Base-by-base conservation (phyloP, 257 asterid species). In the Plantago ovata region DNA sequence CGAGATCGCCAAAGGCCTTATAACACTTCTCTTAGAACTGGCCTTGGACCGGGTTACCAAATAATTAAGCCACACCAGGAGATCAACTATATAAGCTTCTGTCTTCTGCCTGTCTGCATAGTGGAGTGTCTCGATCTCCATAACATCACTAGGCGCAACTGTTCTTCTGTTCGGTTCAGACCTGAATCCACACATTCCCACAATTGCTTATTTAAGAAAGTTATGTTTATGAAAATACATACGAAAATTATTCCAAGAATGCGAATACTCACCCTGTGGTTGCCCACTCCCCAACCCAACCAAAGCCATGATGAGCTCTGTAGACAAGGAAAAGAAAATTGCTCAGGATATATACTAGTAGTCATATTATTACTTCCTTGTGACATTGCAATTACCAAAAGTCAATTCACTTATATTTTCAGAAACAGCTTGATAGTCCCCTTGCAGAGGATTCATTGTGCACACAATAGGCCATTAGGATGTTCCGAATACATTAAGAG, bases 211-310 rank as follows among this genome's bases (percentile, higher is more conserved):
- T 28, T 28, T 58, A 24, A 38, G 6, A 16, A 9, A 11, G 28
- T 28, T 36, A 19, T 20, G 15, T 44, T 45, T 41, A 10, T 56
- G 46, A 38, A 38, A 15, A 19, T 20, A n/a, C 38, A 36, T 41
- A 10, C 48, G 46, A 38, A 38, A 15, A 36, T 3, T 38, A 40
- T 36, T 12, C 14, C 11, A 38, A 19, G 18, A 38, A 38, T 24
- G 45, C 50, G 11, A 40, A 32, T 39, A 72, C 96, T 84, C 65
- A 87, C 94, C 92, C 89, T 3, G 82, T 66, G 75, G 63, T 78
- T 51, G 70, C 96, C 96, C 95, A 87, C 75, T 87, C 95, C 69
- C 95, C 95, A 40, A 86, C 95, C 95, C 95, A 86, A 46, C 96
- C 96, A 56, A 84, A 87, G 62, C 96, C 96, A 55, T 87, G 87